Evolutionary conservation across 2,329 filamentous ascomycete species (phyloP).

Genomic region (Fusarium graminum): DNA sequence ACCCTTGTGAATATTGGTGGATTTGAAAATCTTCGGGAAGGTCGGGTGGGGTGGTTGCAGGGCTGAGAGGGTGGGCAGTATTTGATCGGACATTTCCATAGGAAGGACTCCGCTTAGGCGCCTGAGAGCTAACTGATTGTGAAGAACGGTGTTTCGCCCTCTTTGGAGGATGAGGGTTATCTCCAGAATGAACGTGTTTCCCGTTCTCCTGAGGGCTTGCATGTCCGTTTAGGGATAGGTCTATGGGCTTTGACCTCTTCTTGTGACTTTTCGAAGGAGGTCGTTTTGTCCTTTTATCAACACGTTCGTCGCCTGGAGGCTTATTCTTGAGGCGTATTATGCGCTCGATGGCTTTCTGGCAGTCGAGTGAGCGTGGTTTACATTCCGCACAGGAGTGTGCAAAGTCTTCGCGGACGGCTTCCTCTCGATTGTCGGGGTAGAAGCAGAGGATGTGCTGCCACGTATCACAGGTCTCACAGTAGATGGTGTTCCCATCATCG

Average conservation of each 20-base stretch:
- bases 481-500: conserved; percentile 97
- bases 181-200: conserved; percentile 62
- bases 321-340: conserved; percentile 69
- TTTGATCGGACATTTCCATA: conserved; percentile 73
- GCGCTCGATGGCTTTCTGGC: conserved; percentile 79
- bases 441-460: conserved; percentile 99
- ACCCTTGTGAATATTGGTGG: conserved; percentile 80
- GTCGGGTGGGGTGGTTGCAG: conserved; percentile 80
- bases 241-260: conserved; percentile 84
- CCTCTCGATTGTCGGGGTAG: conserved; percentile 79
- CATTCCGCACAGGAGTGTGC: conserved; percentile 92
- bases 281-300: conserved; percentile 80
- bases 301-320: conserved; percentile 60
- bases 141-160: conserved; percentile 87
- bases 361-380: conserved; percentile 80
- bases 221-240: conserved; percentile 76
- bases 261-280: conserved; percentile 84
- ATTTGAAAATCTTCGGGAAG: conserved; percentile 72
- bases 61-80: conserved; percentile 75
- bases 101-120: conserved; percentile 73
- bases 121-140: conserved; percentile 79
- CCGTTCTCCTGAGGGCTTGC: conserved; percentile 68
- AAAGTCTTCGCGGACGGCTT: conserved; percentile 77
- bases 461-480: conserved; percentile 94
- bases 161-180: conserved; percentile 73